Evolutionary conservation across 1,139 yeast genomes (phyloP), one percentile per base, ranked within the genome.

Genomic region (Taphrina betulina): DNA sequence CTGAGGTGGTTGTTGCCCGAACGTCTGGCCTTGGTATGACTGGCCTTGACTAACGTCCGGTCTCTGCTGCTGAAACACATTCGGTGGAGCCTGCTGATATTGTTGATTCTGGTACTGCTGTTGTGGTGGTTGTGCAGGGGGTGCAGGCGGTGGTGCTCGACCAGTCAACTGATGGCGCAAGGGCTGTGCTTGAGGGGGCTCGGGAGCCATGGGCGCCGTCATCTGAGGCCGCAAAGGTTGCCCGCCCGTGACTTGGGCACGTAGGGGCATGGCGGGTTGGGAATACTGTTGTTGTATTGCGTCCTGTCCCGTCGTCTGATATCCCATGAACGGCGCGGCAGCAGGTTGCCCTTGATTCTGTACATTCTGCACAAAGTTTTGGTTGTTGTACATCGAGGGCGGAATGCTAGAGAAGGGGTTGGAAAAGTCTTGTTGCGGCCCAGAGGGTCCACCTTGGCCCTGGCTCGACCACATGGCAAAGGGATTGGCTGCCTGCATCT

Each of bases 391-490:
- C 42, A 45, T 36, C 46, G 53, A 23, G 5, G 38, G 53, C 23
- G 36, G 57, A 24, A 31, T 53, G 54, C 22, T 14, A n/a, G 57
- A 45, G 33, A 43, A 34, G 29, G 61, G 60, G 55, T 60, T 62
- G 36, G 59, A 59, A 17, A 33, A 34, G 50, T 48, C 34, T 62
- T 43, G 17, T 60, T 50, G 33, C 61, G 37, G 14, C 62, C 57
- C 14, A 59, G 58, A 14, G 58, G 36, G 20, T 57, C 37, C 42
- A 63, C 22, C 68, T 60, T 19, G 78, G 79, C 63, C 82, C 68
- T 60, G 66, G 68, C 5, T 83, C 59, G 79, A 72, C 33, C 58
- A 55, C 53, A 37, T 31, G 53, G 10, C 62, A 60, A 19, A 60
- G 23, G 42, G 53, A 23, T 22, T 62, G 57, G 31, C 60, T 26